Percentiles rank a stretch among this genome's conserved stretches.
Evolutionary conservation across 2,329 filamentous ascomycete species (phyloP).

Genomic region (Fusarium denticulatum): DNA sequence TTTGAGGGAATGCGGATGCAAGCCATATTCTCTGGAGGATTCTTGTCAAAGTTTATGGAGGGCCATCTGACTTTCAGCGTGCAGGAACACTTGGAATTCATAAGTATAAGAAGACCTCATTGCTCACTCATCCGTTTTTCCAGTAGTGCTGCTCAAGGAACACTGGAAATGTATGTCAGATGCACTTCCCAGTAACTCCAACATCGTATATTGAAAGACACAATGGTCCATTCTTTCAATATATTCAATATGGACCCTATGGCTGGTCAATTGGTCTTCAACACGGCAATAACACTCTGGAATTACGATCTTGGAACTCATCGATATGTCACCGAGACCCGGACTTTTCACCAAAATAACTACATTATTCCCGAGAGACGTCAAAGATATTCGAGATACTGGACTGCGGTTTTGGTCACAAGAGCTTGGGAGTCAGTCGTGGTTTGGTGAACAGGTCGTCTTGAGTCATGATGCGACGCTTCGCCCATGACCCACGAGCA

Average conservation of each 20-base stretch:
- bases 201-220: not conserved
- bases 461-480: not conserved
- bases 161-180: too few species aligned
- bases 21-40: constrained; percentile 36
- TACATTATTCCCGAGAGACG: not conserved
- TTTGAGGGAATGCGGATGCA: constrained; percentile 36
- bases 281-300: not conserved
- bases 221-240: not conserved
- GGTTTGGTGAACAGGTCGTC: not conserved
- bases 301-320: constrained; percentile 1
- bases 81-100: not conserved
- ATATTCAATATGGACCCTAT: not conserved
- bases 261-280: not conserved
- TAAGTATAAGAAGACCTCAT: constrained; percentile 29
- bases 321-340: not conserved
- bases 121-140: not conserved
- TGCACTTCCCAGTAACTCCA: not conserved
- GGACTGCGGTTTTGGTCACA: not conserved
- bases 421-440: constrained; percentile 17
- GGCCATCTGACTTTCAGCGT: constrained; percentile 19
- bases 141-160: not conserved
- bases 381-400: not conserved
- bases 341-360: not conserved
- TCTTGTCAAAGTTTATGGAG: constrained; percentile 34
- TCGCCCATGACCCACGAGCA: constrained; percentile 11